Conservation (phyloP, 371 early-diverging fungal species). For the Rhizopus sp. region DNA sequence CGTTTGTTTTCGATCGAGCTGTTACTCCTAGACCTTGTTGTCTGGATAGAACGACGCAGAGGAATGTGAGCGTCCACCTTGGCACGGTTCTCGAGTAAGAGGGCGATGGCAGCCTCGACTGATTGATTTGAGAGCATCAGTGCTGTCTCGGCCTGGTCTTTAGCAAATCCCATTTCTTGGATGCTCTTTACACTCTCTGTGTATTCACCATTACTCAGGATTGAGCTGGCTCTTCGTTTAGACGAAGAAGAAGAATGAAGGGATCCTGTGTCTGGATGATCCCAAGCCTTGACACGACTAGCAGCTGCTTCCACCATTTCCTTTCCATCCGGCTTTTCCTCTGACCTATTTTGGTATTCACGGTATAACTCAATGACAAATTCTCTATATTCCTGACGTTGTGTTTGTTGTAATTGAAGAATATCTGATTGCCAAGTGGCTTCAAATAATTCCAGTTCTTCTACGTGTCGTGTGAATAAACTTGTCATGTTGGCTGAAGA, state of each 20-base stretch:
- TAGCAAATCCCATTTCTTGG: constrained; percentile 72
- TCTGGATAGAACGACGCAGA: constrained; percentile 33
- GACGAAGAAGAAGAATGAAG: background rate
- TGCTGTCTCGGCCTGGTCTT: constrained; percentile 66
- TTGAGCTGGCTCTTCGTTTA: background rate
- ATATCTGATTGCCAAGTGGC: constrained; percentile 67
- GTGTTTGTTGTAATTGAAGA: constrained; percentile 57
- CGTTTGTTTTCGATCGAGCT: constrained; percentile 24
- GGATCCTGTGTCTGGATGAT: constrained; percentile 2
- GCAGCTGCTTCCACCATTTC: constrained; percentile 53
- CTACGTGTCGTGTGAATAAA: constrained; percentile 57
- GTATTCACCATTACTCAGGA: background rate
- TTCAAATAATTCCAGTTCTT: constrained; percentile 64
- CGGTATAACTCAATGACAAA: constrained; percentile 69
- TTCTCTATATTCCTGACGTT: constrained; percentile 67
- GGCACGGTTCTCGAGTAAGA: constrained; percentile 63
- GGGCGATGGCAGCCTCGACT: constrained; percentile 61
- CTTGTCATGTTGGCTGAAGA: constrained; percentile 34
- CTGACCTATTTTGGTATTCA: constrained; percentile 48
- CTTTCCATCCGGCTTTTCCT: constrained; percentile 51
- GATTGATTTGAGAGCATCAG: constrained; percentile 55
- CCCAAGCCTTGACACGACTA: constrained; percentile 24
- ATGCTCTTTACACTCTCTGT: constrained; percentile 51
- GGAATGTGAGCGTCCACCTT: constrained; percentile 53
- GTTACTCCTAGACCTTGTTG: constrained; percentile 20